Percentiles rank a stretch among this genome's conserved stretches.
phyloP scores from a whole-genome alignment of 2,329 filamentous ascomycete genomes.

The Aspergillus ustus region DNA sequence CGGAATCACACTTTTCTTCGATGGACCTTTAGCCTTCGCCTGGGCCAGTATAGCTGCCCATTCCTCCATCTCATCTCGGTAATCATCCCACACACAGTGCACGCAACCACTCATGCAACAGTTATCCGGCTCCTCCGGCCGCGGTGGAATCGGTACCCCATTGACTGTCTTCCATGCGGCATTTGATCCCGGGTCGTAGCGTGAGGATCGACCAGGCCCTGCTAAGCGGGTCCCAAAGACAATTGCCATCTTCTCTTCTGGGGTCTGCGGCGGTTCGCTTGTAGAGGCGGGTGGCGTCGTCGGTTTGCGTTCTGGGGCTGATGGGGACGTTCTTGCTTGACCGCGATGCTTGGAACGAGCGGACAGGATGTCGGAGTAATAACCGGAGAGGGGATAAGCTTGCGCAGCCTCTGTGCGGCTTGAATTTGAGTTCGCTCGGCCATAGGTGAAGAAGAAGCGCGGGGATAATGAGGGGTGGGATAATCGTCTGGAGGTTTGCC shows the following conservation, averaged over 20 bases:
- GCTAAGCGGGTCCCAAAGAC: constrained; percentile 82
- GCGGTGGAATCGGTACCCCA: constrained; percentile 80
- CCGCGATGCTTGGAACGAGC: constrained; percentile 32
- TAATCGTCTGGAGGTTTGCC: constrained; percentile 24
- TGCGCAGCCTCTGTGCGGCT: constrained; percentile 31
- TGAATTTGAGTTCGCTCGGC: constrained; percentile 16
- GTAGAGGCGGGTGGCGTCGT: constrained; percentile 25
- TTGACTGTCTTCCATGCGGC: constrained; percentile 67
- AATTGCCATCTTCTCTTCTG: constrained; percentile 62
- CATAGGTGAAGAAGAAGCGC: constrained; percentile 25
- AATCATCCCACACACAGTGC: constrained; percentile 95
- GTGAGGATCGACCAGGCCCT: constrained; percentile 69
- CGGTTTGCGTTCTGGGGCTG: constrained; percentile 17
- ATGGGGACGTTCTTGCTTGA: constrained; percentile 25
- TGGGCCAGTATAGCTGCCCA: constrained; percentile 72
- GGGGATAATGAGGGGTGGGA: constrained; percentile 26
- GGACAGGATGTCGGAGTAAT: constrained; percentile 49
- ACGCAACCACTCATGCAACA: constrained; percentile 99
- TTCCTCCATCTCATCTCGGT: constrained; percentile 87
- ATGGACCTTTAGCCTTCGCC: constrained; percentile 54
- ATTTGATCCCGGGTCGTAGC: constrained; percentile 57
- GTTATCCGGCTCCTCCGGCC: constrained; percentile 89
- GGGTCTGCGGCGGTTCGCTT: constrained; percentile 31
- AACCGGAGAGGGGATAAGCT: constrained; percentile 48
- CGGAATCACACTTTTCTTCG: constrained; percentile 33